Base-by-base conservation (phyloP, 179 eudicot species). In the Gypsophila paniculata region DNA sequence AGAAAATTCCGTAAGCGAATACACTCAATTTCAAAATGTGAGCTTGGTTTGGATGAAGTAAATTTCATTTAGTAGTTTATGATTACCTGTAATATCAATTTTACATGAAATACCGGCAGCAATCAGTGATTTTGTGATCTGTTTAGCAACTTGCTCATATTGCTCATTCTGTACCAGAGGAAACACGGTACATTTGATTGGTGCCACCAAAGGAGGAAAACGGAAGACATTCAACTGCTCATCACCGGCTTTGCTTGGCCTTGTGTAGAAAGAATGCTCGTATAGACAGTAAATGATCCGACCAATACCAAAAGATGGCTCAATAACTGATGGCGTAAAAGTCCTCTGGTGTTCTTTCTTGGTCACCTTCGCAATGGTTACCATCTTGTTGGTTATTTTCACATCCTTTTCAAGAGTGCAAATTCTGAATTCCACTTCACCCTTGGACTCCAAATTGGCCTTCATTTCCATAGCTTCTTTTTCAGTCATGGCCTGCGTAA, bases 271-370 rank as follows among this genome's bases (percentile, higher is more conserved):
- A 65, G 84, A 85, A 79, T 93, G 98, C 81, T 93, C 96, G 25
- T 86, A 93, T 18, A 93, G 80, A 76, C 98, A 93, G 74, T 93
- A 93, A 71, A 93, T 93, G 32, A 93, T 93, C 69, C 98, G 86
- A 26, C 98, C 98, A 73, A 93, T 90, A 55, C 98, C 98, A 75
- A 92, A 92, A 48, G 98, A 92, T 64, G 98, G 98, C 80, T 92
- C 98, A 51, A 92, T 89, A 62, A 93, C 98, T 52, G 98, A 90
- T 46, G 98, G 98, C 0, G 92, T 90, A 78, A 93, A 93, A 71
- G 88, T 91, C 84, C 98, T 85, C 60, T 93, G 98, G 65, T 90
- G 93, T 76, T 90, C 96, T 65, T 93, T 93, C 82, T 84, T 90
- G 21, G 52, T 89, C 81, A 88, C 98, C 75, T 90, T 90, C 42